Evolutionary conservation across 208 protist genomes (phyloP).

Genomic region (Balamuthia mandrillaris): DNA sequence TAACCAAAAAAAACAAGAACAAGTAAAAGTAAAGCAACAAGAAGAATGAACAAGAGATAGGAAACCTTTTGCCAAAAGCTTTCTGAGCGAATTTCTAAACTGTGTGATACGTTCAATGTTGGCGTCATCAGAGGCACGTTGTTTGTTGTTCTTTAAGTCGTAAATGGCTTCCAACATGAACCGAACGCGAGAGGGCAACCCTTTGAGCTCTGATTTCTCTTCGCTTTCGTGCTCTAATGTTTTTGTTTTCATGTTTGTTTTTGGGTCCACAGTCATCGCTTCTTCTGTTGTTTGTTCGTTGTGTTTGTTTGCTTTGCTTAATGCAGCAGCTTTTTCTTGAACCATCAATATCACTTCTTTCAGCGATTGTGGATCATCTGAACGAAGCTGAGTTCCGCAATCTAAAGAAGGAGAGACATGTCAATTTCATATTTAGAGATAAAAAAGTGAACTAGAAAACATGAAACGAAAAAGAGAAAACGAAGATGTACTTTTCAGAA

Average conservation of each 20-base stretch:
- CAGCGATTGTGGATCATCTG: not conserved
- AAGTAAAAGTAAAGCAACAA: not conserved
- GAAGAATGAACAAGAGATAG: not conserved
- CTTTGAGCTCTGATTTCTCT: not conserved
- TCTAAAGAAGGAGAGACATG: not conserved
- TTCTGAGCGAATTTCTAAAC: too few species aligned
- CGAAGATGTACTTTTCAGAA: not conserved
- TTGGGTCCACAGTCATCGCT: too few species aligned
- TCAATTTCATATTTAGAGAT: too few species aligned
- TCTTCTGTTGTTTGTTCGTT: not conserved
- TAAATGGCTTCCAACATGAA: slow-evolving; percentile 35
- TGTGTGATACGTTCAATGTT: too few species aligned
- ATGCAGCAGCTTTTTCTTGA: not conserved
- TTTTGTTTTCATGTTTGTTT: too few species aligned
- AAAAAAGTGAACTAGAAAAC: not conserved
- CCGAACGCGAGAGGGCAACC: not conserved
- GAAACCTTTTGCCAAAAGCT: too few species aligned
- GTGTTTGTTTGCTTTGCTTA: too few species aligned
- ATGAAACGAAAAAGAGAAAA: not conserved
- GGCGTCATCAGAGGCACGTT: too few species aligned
- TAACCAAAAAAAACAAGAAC: too few species aligned
- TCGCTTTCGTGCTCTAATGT: too few species aligned
- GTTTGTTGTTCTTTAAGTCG: slow-evolving; percentile 31
- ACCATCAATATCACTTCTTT: slow-evolving; percentile 25
- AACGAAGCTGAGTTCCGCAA: not conserved